Percentiles rank a stretch among this genome's conserved stretches.
These are phyloP conservation scores for Crataegus laevigata DNA, from an alignment of 306 rosid species.

Conservation along the genomic window DNA sequence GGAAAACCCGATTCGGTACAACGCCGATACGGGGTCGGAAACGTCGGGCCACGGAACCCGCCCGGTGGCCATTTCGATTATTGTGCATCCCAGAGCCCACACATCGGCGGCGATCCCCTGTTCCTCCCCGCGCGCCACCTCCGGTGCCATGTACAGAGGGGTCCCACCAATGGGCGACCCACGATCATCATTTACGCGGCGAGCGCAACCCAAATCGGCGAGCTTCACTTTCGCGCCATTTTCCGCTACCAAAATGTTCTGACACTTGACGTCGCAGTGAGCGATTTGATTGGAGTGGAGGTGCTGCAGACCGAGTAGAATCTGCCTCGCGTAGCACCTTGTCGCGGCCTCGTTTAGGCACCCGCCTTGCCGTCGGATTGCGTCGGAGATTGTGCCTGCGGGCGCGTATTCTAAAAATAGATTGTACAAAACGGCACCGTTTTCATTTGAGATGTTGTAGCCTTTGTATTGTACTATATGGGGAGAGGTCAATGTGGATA, in stretches of 20 bases:
- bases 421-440: slow-evolving; percentile 48
- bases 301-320: slow-evolving; percentile 47
- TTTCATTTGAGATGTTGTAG: slow-evolving; percentile 42
- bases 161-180: slow-evolving; percentile 45
- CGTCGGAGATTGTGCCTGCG: slow-evolving; percentile 51
- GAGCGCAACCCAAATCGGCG: slow-evolving; percentile 82
- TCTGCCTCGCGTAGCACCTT: slow-evolving; percentile 37
- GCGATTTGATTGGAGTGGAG: slow-evolving; percentile 67
- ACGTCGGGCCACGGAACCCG: slow-evolving; percentile 43
- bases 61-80: slow-evolving; percentile 81
- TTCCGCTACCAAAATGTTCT: slow-evolving; percentile 49
- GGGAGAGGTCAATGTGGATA: slow-evolving; percentile 41
- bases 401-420: slow-evolving; percentile 69
- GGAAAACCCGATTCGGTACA: slow-evolving; percentile 57
- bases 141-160: slow-evolving; percentile 86
- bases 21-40: slow-evolving; percentile 45
- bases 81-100: slow-evolving; percentile 86
- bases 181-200: slow-evolving; percentile 16
- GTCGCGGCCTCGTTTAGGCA: slow-evolving; percentile 35
- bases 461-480: slow-evolving; percentile 56
- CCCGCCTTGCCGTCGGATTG: slow-evolving; percentile 27
- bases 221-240: slow-evolving; percentile 30
- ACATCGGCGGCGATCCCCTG: slow-evolving; percentile 78
- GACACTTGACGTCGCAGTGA: slow-evolving; percentile 83
- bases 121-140: slow-evolving; percentile 83